Evolutionary conservation across 23 red algal genomes (phyloP).

Genomic region (Chondrus crispus): DNA sequence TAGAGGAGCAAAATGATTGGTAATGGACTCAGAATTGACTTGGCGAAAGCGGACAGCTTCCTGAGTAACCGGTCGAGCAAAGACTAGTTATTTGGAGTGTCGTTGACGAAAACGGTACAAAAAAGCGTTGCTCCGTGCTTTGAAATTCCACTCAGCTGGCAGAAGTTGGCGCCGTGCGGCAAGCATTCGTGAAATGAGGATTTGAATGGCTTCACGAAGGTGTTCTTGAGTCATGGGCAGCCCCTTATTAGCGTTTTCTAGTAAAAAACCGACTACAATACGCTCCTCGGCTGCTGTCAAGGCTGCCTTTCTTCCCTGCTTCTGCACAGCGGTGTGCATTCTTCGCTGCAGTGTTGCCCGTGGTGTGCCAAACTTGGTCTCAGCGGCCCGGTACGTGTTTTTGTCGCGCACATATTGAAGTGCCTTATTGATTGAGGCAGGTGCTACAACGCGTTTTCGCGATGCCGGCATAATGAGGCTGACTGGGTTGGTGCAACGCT

Average conservation of each 20-base stretch:
- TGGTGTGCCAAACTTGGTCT: too few relatives aligned
- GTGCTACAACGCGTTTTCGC: too few relatives aligned
- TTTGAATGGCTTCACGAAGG: not conserved
- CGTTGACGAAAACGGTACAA: not conserved
- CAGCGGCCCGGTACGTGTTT: too few relatives aligned
- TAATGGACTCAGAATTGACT: not conserved
- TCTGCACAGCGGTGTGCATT: too few relatives aligned
- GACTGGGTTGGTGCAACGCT: too few relatives aligned
- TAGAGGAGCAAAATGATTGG: not conserved
- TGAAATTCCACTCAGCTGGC: not conserved
- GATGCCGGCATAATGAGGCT: too few relatives aligned
- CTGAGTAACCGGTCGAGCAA: not conserved
- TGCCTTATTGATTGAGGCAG: too few relatives aligned
- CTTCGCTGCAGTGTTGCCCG: too few relatives aligned
- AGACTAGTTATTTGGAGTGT: not conserved
- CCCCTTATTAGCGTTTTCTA: not conserved
- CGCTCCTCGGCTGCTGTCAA: not conserved
- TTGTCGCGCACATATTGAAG: too few relatives aligned
- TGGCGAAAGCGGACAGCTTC: not conserved
- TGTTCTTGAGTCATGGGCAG: not conserved
- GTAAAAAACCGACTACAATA: not conserved
- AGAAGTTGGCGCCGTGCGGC: not conserved
- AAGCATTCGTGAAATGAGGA: not conserved
- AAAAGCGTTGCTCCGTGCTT: not conserved
- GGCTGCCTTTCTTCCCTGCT: too few relatives aligned